Base-by-base conservation (phyloP, 768 basidiomycete species). In the Boletus rubroflammeus region DNA sequence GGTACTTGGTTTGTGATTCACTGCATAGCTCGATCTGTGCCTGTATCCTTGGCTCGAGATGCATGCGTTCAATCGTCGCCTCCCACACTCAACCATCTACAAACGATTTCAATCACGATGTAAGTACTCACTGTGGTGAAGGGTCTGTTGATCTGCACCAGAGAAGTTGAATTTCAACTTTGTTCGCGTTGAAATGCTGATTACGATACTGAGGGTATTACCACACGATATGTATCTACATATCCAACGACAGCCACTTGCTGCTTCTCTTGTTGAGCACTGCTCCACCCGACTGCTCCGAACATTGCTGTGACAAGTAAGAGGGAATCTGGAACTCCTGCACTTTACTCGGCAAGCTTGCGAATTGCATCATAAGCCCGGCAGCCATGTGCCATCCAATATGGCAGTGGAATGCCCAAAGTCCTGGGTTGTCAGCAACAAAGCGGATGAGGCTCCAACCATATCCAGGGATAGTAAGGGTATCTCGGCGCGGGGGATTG, bases 361-460 rank as follows among this genome's bases (percentile, higher is more conserved):
- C 74, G 47, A 77, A 61, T 53, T 73, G 74, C 70, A 77, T 71
- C 39, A 78, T 34, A 28, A 78, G 59, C 8, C 76, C 76, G 0
- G 73, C 66, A 0, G 72, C 70, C 72, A 74, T 75, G 55, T 73
- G 71, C 73, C 73, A 73, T 45, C 54, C 62, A 59, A 65, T 64
- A 56, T 75, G 77, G 35, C 77, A 78, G 59, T 78, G 77, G 64
- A 78, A 74, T 1, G 75, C 73, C 76, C 76, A 78, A 36, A 75
- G 53, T 29, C 77, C 77, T 0, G 77, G 73, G 50, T 77, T 77
- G 59, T 78, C 75, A 6, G 72, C 69, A 15, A 75, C 63, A 54
- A 76, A 77, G 29, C 78, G 72, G 21, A 79, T 65, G 17, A 66
- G 63, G 28, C 67, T 58, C 61, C 65, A 78, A 28, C 69, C 68